phyloP scores from a whole-genome alignment of 805 yeast species.

The Pichia californica region DNA sequence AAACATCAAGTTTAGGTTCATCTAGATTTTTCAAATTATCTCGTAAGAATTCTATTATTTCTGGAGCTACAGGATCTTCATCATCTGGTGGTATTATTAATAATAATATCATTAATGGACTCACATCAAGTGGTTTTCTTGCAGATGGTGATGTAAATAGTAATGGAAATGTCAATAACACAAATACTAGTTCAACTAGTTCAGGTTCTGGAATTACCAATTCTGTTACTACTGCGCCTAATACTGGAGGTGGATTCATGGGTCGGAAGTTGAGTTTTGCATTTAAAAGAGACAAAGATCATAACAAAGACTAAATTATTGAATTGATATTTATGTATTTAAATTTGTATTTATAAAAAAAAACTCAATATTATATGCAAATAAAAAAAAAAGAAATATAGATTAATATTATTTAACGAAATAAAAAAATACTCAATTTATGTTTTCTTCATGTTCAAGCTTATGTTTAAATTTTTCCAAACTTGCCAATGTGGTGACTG shows the following conservation, averaged over 20 bases:
- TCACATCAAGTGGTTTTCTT: background rate
- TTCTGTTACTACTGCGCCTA: too few species aligned
- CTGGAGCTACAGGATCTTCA: background rate
- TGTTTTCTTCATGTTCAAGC: background rate
- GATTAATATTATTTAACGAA: too few species aligned
- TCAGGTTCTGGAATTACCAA: conserved; percentile 5
- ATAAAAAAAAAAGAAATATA: too few species aligned
- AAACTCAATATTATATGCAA: too few species aligned
- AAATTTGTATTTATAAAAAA: too few species aligned
- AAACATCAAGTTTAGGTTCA: conserved; percentile 13
- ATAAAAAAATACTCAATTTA: too few species aligned
- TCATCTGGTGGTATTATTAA: background rate
- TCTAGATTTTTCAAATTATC: conserved; percentile 27
- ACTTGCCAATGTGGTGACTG: background rate
- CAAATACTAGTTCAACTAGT: background rate
- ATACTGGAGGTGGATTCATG: conserved; percentile 12
- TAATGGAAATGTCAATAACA: background rate
- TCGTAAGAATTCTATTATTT: conserved; percentile 8
- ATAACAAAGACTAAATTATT: conserved; percentile 16
- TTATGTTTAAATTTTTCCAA: background rate
- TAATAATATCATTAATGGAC: too few species aligned
- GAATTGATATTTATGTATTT: too few species aligned
- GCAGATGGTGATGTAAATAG: conserved; percentile 10
- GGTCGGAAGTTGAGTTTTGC: conserved; percentile 28
- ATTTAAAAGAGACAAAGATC: conserved; percentile 25